Conservation (phyloP, 352 stramenopile genomes). For the Phytopythium boreale region DNA sequence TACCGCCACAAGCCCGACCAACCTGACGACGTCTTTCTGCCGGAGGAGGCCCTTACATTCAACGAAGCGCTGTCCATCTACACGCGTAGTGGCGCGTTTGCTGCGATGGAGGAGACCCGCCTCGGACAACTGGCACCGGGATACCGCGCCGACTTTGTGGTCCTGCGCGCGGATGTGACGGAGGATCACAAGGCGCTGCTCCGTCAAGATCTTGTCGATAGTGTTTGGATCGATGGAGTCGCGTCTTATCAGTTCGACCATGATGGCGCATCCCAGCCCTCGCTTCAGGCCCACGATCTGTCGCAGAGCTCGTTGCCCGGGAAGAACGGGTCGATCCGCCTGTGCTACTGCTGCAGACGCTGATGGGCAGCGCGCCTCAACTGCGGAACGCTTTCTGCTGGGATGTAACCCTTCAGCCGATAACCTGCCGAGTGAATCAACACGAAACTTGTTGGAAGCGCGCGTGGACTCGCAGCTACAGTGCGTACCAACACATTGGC, state of each 20-base stretch:
- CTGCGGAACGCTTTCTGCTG: too few species aligned
- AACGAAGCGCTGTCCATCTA: conserved; percentile 77
- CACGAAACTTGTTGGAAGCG: too few species aligned
- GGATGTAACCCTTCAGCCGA: too few species aligned
- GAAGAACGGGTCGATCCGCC: conserved; percentile 65
- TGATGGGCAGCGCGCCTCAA: background rate
- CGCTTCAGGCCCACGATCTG: conserved; percentile 30
- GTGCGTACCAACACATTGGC: too few species aligned
- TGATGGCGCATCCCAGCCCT: background rate
- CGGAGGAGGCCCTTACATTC: conserved; percentile 67
- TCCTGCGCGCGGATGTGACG: conserved; percentile 56
- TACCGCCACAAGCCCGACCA: conserved; percentile 57
- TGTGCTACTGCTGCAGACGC: conserved; percentile 60
- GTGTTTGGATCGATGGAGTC: conserved; percentile 63
- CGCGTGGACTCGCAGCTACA: too few species aligned
- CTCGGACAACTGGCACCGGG: conserved; percentile 53
- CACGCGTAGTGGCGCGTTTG: conserved; percentile 70
- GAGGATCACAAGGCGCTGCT: conserved; percentile 39
- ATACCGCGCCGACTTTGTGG: conserved; percentile 71
- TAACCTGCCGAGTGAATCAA: too few species aligned
- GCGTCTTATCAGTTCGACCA: conserved; percentile 48
- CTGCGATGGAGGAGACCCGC: conserved; percentile 49
- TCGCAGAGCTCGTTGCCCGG: conserved; percentile 59
- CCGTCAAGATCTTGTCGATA: conserved; percentile 43
- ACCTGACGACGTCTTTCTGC: conserved; percentile 53